Base-by-base conservation (phyloP, 768 basidiomycete genomes). In the Agaricus sinodeliciosus region DNA sequence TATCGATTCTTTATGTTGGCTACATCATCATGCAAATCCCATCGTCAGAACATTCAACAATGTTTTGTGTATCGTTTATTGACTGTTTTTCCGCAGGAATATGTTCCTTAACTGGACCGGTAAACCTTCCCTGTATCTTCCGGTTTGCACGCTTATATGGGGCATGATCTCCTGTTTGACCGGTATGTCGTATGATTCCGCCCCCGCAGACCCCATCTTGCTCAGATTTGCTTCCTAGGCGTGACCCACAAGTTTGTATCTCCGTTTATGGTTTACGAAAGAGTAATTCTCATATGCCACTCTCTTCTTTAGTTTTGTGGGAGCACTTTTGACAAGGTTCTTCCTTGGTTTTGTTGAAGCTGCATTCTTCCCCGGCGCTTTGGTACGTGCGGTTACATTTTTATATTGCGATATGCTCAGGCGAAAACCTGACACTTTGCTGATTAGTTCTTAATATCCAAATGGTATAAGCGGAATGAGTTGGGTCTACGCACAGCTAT, bases 11-110 rank as follows among this genome's bases (percentile, higher is more conserved):
- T 28, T 90, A 87, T 59, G 74, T 87, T 41, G 75, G 87, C 9
- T 89, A 89, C 61, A 85, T 85, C 53, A 65, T 87, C 36, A 87
- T 88, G 86, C 87, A 90, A 63, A 76, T 90, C 49, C 87, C 87
- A 39, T 87, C 83, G 82, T 85, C 59, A 67, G 82, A 68, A 3
- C 28, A 26, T 28, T 51, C 27, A 28, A 11, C 42, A 42, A 9
- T 9, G n/a, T 27, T 15, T 35, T 22, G 7, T 7, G 16, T 35
- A 27, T 46, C 28, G 46, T 3, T 19, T 26, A 47, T 27, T 27
- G 1, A 47, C 31, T 12, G 1, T 16, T 45, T 11, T 41, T 48
- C 35, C 49, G 22, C 58, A 90, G 87, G 15, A 90, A 90, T 57
- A 87, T 90, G 80, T 79, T 88, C 57, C 64, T 90, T 40, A 81